phyloP scores from a whole-genome alignment of 2,329 filamentous ascomycete genomes.

The Apiospora phragmitis region DNA sequence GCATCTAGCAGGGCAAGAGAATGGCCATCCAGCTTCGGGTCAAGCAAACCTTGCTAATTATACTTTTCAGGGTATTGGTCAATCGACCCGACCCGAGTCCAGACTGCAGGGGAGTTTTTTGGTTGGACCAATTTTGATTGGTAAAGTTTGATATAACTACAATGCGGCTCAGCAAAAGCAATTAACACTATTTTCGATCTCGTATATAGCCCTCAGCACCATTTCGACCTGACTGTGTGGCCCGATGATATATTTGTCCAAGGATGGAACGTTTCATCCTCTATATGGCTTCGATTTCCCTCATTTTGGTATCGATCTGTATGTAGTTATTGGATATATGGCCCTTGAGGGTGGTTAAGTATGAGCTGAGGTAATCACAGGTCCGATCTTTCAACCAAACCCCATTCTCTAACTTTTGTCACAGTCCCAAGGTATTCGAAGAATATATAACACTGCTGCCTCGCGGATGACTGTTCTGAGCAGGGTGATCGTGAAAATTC shows the following conservation, averaged over 20 bases:
- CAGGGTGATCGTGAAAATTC: not conserved
- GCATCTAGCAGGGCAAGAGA: not conserved
- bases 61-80: not conserved
- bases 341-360: not conserved
- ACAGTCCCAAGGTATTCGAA: not conserved
- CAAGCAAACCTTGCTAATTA: not conserved
- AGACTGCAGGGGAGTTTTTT: not conserved
- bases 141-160: not conserved
- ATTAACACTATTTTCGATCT: not conserved
- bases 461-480: not conserved
- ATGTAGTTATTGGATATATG: not conserved
- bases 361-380: not conserved
- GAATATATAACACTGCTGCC: not conserved
- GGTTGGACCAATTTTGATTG: not conserved
- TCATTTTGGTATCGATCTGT: not conserved
- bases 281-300: not conserved
- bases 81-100: not conserved
- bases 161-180: not conserved
- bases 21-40: not conserved
- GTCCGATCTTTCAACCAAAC: not conserved
- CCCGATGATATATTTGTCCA: too few relatives aligned
- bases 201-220: not conserved
- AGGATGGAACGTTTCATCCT: not conserved
- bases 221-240: not conserved
- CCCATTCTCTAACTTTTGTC: not conserved